Evolutionary conservation across 129 eudicot genomes (phyloP), one percentile per base, ranked within the genome.

Genomic region (Glebionis coronaria): DNA sequence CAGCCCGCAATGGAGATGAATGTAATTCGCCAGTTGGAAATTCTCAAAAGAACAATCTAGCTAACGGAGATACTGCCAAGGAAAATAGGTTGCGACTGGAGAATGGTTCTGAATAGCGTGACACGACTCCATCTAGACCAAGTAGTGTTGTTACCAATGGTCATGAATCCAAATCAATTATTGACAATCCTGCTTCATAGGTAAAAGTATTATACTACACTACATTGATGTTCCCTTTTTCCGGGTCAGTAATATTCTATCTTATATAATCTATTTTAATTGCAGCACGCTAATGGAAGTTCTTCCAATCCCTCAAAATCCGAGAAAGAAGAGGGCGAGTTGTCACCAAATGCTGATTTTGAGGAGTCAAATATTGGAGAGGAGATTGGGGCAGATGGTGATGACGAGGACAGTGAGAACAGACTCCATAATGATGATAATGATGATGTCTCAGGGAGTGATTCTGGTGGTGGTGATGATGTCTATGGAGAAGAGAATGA

Each of bases 301-400:
- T 55, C 73, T 45, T 69, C 65, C 57, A 89, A 79, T 60, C 84
- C 80, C n/a, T 73, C 81, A 19, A 93, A 88, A 78, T 74, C 35
- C 40, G 98, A 93, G 81, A 93, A 88, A 87, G 98, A 93, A 81
- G 98, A 93, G 76, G 98, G 98, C 10, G 98, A 93, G 75, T 60
- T 93, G 61, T 93, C 97, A 59, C 98, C 98, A 13, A 86, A 74
- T 69, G 84, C 80, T 28, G 96, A 92, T 71, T 84, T 77, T 64
- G 98, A 88, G 68, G 98, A 87, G 57, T 57, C 67, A 40, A 49
- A 74, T 57, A 78, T 74, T 55, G 79, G 79, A 38, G 84, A 71
- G 45, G 95, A 84, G 60, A 84, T 81, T 38, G 90, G 82, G 44
- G 87, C 82, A 47, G 95, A 82, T 68, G 96, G 87, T 23, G 98